Percentiles rank a stretch among this genome's conserved stretches.
These are phyloP conservation scores for Phytophthora pinifolia DNA, from an alignment of 352 stramenopile genomes.

Conservation along the genomic window DNA sequence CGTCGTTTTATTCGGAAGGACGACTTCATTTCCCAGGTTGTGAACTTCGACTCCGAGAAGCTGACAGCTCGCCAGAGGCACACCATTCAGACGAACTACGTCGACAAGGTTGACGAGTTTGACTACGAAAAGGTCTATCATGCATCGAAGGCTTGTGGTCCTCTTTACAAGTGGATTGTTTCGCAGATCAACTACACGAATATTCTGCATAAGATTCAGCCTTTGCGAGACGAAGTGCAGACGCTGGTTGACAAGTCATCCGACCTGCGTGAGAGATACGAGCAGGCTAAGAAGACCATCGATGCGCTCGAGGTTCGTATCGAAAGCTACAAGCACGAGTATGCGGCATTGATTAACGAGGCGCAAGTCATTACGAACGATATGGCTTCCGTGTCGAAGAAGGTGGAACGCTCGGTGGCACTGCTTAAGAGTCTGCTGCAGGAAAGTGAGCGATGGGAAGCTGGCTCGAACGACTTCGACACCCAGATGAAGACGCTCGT, in stretches of 20 bases:
- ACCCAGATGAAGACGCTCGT: constrained; percentile 96
- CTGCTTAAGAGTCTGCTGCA: constrained; percentile 98
- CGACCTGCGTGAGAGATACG: constrained; percentile 92
- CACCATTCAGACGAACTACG: constrained; percentile 95
- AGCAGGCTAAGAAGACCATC: constrained; percentile 93
- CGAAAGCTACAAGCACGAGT: constrained; percentile 98
- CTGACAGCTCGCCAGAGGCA: constrained; percentile 94
- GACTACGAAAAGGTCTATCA: constrained; percentile 93
- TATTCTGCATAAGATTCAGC: constrained; percentile 99
- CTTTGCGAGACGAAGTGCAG: constrained; percentile 98
- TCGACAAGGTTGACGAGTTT: constrained; percentile 91
- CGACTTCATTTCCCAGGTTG: constrained; percentile 99
- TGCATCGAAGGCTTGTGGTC: constrained; percentile 97
- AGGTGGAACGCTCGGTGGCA: constrained; percentile 96
- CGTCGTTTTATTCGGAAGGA: constrained; percentile 96
- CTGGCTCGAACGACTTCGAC: constrained; percentile 96
- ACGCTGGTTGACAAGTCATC: constrained; percentile 94
- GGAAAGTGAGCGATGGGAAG: constrained; percentile 98
- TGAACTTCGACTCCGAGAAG: constrained; percentile 99
- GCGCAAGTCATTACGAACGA: constrained; percentile 98
- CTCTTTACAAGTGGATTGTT: constrained; percentile 99
- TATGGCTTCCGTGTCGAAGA: constrained; percentile 97
- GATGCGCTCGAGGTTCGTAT: constrained; percentile 95
- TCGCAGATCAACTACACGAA: constrained; percentile 98
- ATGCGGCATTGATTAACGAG: constrained; percentile 97